Evolutionary conservation across 352 stramenopile genomes (phyloP).

Genomic region (Phytopythium litorale): DNA sequence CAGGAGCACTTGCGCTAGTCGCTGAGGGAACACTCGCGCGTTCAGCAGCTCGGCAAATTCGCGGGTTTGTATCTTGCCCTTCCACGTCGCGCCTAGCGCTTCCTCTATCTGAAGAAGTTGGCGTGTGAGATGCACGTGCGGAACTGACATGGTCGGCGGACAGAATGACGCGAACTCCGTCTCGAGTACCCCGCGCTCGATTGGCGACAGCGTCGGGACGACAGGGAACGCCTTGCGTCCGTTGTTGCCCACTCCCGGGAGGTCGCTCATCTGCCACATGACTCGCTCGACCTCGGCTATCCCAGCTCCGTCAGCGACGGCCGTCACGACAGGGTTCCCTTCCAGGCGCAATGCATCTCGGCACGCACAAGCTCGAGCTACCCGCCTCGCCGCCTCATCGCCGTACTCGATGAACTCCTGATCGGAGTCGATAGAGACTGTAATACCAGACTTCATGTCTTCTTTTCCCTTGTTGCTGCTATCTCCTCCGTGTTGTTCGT

Average conservation of each 20-base stretch:
- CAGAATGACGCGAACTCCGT: constrained; percentile 55
- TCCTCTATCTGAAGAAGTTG: constrained; percentile 63
- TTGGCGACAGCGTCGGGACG: constrained; percentile 20
- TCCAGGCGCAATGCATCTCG: constrained; percentile 13
- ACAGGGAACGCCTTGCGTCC: constrained; percentile 58
- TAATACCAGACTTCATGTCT: background rate
- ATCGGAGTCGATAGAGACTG: background rate
- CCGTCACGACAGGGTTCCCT: constrained; percentile 23
- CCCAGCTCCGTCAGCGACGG: constrained; percentile 5
- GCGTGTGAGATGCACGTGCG: constrained; percentile 46
- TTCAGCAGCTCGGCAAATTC: constrained; percentile 33
- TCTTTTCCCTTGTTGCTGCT: constrained; percentile 10
- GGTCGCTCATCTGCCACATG: constrained; percentile 54
- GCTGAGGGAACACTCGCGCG: constrained; percentile 48
- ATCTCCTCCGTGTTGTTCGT: background rate
- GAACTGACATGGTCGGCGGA: constrained; percentile 9
- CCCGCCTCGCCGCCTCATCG: constrained; percentile 29
- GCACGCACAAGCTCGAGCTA: constrained; percentile 21
- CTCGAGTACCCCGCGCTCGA: constrained; percentile 48
- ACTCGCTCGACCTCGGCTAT: constrained; percentile 50
- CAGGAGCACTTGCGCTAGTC: constrained; percentile 41
- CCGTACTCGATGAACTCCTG: constrained; percentile 50
- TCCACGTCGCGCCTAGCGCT: constrained; percentile 44
- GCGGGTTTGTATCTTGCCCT: constrained; percentile 44
- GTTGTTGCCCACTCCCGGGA: constrained; percentile 64